phyloP scores from a whole-genome alignment of 2,329 filamentous ascomycete species.

The Cladosporium sphaerospermum region DNA sequence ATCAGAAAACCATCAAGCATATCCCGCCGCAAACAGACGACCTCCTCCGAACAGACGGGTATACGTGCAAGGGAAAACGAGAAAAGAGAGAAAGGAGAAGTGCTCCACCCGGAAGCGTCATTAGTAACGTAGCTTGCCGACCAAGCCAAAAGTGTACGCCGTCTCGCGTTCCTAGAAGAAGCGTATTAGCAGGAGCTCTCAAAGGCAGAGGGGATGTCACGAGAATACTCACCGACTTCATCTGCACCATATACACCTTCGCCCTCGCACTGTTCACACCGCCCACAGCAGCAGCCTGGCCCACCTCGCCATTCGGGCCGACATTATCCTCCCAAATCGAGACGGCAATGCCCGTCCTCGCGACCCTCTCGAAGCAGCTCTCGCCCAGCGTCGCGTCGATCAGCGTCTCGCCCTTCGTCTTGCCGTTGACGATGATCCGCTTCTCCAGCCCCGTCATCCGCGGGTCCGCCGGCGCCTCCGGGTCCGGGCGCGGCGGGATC shows the following conservation, averaged over 20 bases:
- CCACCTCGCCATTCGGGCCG: conserved; percentile 48
- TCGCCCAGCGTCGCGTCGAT: conserved; percentile 81
- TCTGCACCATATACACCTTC: conserved; percentile 57
- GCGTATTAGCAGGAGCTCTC: conserved; percentile 8
- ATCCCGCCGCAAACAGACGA: neutral
- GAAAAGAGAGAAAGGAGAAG: neutral
- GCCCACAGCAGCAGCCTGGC: conserved; percentile 52
- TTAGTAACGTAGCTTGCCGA: conserved; percentile 46
- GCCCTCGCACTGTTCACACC: conserved; percentile 51
- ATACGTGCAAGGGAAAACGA: neutral
- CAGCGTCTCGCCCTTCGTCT: conserved; percentile 61
- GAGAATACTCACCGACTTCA: conserved; percentile 32
- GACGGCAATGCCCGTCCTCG: conserved; percentile 78
- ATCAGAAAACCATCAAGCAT: neutral
- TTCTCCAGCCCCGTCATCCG: conserved; percentile 61
- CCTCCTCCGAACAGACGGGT: neutral
- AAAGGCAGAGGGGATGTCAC: neutral
- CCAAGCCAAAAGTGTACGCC: conserved; percentile 43
- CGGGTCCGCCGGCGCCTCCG: conserved; percentile 31
- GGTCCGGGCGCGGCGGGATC: conserved; percentile 51
- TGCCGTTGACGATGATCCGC: conserved; percentile 70
- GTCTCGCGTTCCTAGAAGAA: conserved; percentile 40
- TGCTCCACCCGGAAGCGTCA: neutral
- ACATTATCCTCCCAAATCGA: conserved; percentile 69
- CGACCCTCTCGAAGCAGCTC: conserved; percentile 76